Evolutionary conservation across 2,329 filamentous ascomycete genomes (phyloP).

Genomic region (Sporothrix variecibatus): DNA sequence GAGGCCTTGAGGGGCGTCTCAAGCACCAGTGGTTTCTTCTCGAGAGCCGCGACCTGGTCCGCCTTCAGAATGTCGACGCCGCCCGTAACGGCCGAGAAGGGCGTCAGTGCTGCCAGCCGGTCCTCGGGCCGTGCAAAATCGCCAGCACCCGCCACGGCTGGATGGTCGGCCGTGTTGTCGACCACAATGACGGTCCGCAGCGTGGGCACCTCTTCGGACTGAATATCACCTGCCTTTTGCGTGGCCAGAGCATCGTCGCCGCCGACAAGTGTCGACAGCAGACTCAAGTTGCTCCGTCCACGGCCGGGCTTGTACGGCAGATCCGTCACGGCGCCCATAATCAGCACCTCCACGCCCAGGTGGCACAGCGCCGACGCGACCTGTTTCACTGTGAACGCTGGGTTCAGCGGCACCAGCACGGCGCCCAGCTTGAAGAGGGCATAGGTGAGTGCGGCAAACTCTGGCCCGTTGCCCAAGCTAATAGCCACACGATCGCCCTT

Average conservation of each 20-base stretch:
- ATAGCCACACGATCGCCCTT: conserved; percentile 86
- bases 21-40: conserved; percentile 32
- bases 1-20: conserved; percentile 53
- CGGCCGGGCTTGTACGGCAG: conserved; percentile 64
- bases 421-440: conserved; percentile 94
- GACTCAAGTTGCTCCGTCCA: conserved; percentile 55
- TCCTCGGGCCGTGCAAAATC: conserved; percentile 21
- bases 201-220: conserved; percentile 61
- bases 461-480: conserved; percentile 79
- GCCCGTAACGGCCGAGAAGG: conserved; percentile 45
- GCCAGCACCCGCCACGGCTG: conserved; percentile 45
- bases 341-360: conserved; percentile 69
- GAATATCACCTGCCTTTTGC: conserved; percentile 34
- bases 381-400: conserved; percentile 79
- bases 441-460: conserved; percentile 84
- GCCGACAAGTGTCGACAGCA: conserved; percentile 51
- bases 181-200: conserved; percentile 73
- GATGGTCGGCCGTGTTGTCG: conserved; percentile 67
- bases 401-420: conserved; percentile 89
- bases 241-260: conserved; percentile 39
- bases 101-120: conserved; percentile 45
- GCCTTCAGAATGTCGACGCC: conserved; percentile 21
- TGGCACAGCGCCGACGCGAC: conserved; percentile 77
- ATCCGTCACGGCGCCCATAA: conserved; percentile 88
- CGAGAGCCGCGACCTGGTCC: neutral